Percentiles rank a stretch among this genome's conserved stretches.
These are phyloP conservation scores for Psidium friedrichsthalianum DNA, from an alignment of 345 rosid genomes.

Conservation along the genomic window DNA sequence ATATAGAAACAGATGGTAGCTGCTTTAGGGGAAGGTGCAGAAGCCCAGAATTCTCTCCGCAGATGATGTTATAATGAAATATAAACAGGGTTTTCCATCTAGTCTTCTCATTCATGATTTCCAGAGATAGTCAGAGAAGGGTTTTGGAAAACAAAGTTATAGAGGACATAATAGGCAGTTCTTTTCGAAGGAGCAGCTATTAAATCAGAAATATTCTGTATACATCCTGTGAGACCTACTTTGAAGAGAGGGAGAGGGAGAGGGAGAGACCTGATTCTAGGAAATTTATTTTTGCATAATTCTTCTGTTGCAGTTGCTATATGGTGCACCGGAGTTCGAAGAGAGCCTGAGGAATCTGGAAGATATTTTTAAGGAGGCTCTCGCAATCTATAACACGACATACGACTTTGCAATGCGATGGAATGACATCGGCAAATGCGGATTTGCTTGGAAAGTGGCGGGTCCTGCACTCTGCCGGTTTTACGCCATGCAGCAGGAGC, in stretches of 20 bases:
- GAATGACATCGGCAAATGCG: slow-evolving; percentile 3
- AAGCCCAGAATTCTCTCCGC: slow-evolving; percentile 11
- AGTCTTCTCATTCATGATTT: background rate
- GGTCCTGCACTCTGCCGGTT: slow-evolving; percentile 45
- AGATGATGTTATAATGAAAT: slow-evolving; percentile 18
- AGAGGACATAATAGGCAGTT: background rate
- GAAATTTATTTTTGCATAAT: background rate
- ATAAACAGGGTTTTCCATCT: slow-evolving; percentile 36
- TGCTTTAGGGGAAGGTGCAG: slow-evolving; percentile 5
- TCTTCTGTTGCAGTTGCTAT: slow-evolving; percentile 21
- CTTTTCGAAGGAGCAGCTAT: no score
- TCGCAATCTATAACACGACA: slow-evolving; percentile 36
- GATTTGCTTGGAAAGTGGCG: slow-evolving; percentile 70
- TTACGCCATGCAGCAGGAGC: slow-evolving; percentile 6
- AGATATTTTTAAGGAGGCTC: slow-evolving; percentile 38
- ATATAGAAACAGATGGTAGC: slow-evolving; percentile 36
- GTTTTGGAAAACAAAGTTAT: background rate
- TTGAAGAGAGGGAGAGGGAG: background rate
- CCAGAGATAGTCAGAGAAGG: background rate
- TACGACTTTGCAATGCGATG: slow-evolving; percentile 26
- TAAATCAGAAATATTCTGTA: background rate
- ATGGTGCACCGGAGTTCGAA: slow-evolving; percentile 37
- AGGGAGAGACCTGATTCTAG: background rate
- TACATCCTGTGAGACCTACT: background rate
- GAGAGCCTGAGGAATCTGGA: slow-evolving; percentile 20